Conservation (phyloP, 148 eudicot genomes). For the Rhododendron griersonianum region DNA sequence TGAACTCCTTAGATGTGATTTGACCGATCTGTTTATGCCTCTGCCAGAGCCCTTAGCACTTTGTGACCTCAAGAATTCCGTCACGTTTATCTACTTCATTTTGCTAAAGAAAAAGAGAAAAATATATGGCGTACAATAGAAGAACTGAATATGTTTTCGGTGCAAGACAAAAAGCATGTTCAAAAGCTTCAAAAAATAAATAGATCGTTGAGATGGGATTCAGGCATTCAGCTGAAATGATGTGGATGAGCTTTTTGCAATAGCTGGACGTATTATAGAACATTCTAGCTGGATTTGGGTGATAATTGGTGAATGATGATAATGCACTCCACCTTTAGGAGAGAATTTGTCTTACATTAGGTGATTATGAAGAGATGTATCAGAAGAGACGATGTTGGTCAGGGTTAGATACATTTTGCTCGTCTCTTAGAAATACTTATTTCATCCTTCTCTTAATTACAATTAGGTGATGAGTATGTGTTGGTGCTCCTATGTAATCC, state of each 20-base stretch:
- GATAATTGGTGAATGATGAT: background rate
- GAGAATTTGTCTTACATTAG: background rate
- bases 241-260: background rate
- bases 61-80: background rate
- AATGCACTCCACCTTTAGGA: background rate
- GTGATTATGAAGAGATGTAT: background rate
- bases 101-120: background rate
- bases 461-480: background rate
- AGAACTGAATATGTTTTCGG: background rate
- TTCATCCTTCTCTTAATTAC: background rate
- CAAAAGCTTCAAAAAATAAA: background rate
- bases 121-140: background rate
- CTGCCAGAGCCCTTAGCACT: background rate
- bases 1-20: background rate
- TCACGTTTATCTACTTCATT: background rate
- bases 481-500: background rate
- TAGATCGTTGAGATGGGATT: background rate
- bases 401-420: background rate
- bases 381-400: background rate
- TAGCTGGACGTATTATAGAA: background rate
- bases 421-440: background rate
- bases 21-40: background rate
- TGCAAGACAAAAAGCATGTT: background rate
- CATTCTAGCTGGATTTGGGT: background rate
- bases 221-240: background rate